Evolutionary conservation across 2,329 filamentous ascomycete genomes (phyloP).

Genomic region (Aspergillus sp.): DNA sequence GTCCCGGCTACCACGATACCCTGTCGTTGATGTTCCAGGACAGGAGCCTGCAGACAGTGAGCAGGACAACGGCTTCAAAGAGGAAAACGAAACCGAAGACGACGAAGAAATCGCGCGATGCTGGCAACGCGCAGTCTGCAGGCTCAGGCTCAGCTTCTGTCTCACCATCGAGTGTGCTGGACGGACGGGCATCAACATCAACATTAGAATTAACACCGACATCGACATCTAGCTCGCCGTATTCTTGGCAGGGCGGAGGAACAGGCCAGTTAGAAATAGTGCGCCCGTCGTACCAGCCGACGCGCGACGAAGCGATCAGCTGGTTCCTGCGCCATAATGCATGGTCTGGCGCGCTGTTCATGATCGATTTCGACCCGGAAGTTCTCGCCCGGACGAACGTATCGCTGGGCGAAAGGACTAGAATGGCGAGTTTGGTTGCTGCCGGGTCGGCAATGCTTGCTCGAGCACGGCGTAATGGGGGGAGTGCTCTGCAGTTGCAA

Average conservation of each 20-base stretch:
- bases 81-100: neutral
- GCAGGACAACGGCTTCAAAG: conserved; percentile 37
- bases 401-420: conserved; percentile 28
- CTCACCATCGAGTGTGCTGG: conserved; percentile 33
- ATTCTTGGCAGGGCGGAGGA: neutral
- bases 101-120: neutral
- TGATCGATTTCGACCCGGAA: conserved; percentile 21
- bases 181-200: neutral
- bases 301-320: conserved; percentile 33
- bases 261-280: conserved; percentile 11
- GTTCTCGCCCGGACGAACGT: conserved; percentile 18
- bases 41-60: conserved; percentile 62
- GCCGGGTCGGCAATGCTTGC: conserved; percentile 60
- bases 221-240: neutral
- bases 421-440: conserved; percentile 53
- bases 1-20: conserved; percentile 66
- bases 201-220: neutral
- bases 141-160: neutral
- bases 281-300: conserved; percentile 26
- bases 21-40: conserved; percentile 66
- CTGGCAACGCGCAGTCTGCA: neutral
- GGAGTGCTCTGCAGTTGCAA: conserved; percentile 42
- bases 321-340: conserved; percentile 37
- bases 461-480: conserved; percentile 51
- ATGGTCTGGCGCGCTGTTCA: conserved; percentile 28